Evolutionary conservation across 768 basidiomycete species (phyloP), one percentile per base, ranked within the genome.

Genomic region (Lactarius deliciosus): DNA sequence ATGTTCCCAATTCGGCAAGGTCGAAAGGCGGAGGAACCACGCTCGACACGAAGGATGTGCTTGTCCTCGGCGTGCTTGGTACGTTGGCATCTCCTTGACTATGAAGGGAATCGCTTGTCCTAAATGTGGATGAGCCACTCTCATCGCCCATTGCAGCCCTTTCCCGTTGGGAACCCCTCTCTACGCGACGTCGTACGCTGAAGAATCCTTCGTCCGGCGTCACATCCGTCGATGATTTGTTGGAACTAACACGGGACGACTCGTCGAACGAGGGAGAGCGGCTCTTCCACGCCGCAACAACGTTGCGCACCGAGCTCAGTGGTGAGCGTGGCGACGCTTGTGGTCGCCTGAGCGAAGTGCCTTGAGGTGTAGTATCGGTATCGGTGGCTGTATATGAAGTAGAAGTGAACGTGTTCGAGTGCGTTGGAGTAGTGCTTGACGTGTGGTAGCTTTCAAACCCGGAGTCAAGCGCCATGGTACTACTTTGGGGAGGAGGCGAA

Each of bases 281-380:
- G 67, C 91, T 89, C 74, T 91, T 92, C 90, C 91, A 94, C 9
- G 88, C 80, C 0, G 86, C 84, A 8, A 94, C 88, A 45, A 92
- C 85, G 69, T 92, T 92, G 38, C 89, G 83, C 28, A 94, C 88
- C 5, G 87, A 90, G 0, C 86, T 81, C 32, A 91, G 78, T 1
- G 91, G 89, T 5, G 88, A 89, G 10, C 88, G 83, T 5, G 90
- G 88, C 4, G 87, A 86, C 0, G 74, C 73, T 22, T 88, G 85
- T 3, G 87, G 86, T 50, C 87, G 82, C 45, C 86, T 86, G 20
- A 90, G 76, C 0, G 87, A 77, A 28, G 77, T 80, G 0, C 81
- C 82, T 2, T 86, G 83, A 0, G 77, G 74, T 18, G 73, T 53
- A 25, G 57, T 60, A 28, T 53, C 59, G 1, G 83, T 82, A 1